phyloP scores from a whole-genome alignment of 2,329 filamentous ascomycete species.

The Fusarium hostae region DNA sequence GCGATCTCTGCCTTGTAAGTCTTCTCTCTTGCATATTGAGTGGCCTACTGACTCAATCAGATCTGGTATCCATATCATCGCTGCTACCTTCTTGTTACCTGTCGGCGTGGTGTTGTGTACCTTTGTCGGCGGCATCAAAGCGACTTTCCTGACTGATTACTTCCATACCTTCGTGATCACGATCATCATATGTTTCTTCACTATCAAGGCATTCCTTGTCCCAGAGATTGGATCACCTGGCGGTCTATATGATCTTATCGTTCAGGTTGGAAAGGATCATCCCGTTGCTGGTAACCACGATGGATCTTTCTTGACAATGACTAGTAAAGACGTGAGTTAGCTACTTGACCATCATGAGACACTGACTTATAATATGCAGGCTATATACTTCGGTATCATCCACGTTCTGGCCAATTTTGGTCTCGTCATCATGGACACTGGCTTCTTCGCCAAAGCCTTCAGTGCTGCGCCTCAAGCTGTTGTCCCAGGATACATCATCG shows the following conservation, averaged over 20 bases:
- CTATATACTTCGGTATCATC: conserved; percentile 61
- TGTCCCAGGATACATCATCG: conserved; percentile 63
- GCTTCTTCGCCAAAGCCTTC: conserved; percentile 65
- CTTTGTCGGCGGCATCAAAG: conserved; percentile 54
- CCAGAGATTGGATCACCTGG: conserved; percentile 60
- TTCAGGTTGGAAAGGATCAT: conserved; percentile 54
- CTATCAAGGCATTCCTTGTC: conserved; percentile 57
- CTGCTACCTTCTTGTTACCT: conserved; percentile 58
- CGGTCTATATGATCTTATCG: conserved; percentile 61
- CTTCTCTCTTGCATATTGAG: rapidly evolving
- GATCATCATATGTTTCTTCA: conserved; percentile 62
- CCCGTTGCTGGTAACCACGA: conserved; percentile 62
- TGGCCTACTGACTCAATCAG: conserved; percentile 27
- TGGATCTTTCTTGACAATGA: conserved; percentile 67
- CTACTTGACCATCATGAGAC: rapidly evolving
- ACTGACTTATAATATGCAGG: conserved; percentile 42
- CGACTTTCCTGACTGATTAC: conserved; percentile 61
- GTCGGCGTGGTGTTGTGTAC: conserved; percentile 54
- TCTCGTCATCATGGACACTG: conserved; percentile 65
- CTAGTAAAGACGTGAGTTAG: conserved; percentile 57
- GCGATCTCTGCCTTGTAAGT: conserved; percentile 50
- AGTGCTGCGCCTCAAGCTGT: conserved; percentile 58
- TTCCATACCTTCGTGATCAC: conserved; percentile 66
- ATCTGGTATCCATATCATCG: conserved; percentile 62
- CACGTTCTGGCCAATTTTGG: conserved; percentile 62